These are phyloP conservation scores for Trichophyton mentagrophytes DNA, from an alignment of 2,329 filamentous ascomycete genomes.

Conservation along the genomic window DNA sequence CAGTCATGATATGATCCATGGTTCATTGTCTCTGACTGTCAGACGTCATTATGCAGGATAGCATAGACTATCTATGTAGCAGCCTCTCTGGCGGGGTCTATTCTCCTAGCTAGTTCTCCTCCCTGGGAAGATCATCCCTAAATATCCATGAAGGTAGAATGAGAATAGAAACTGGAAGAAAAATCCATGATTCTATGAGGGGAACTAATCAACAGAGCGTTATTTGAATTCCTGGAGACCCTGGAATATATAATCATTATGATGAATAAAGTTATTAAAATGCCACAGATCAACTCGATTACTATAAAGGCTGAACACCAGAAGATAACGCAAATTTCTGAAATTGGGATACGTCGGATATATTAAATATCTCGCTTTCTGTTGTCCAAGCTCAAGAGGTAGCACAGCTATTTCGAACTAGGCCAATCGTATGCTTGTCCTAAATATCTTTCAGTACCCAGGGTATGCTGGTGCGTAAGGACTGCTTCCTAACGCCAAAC, in stretches of 20 bases:
- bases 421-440: neutral
- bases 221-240: too few relatives aligned
- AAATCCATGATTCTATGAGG: too few relatives aligned
- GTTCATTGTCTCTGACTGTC: neutral
- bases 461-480: neutral
- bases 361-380: neutral
- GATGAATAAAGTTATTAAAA: neutral
- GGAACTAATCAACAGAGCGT: too few relatives aligned
- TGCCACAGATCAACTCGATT: neutral
- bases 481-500: neutral
- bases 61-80: too few relatives aligned
- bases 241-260: too few relatives aligned
- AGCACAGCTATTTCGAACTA: neutral
- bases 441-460: neutral
- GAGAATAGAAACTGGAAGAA: too few relatives aligned
- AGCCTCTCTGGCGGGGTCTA: too few relatives aligned
- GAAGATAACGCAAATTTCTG: neutral
- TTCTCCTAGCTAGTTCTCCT: too few relatives aligned
- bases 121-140: too few relatives aligned
- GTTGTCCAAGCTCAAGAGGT: neutral
- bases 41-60: neutral
- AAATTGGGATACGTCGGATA: neutral
- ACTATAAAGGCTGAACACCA: neutral
- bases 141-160: too few relatives aligned
- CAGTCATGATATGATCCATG: neutral